These are phyloP conservation scores for Scleroderma bovista DNA, from an alignment of 768 basidiomycete species.

Conservation along the genomic window DNA sequence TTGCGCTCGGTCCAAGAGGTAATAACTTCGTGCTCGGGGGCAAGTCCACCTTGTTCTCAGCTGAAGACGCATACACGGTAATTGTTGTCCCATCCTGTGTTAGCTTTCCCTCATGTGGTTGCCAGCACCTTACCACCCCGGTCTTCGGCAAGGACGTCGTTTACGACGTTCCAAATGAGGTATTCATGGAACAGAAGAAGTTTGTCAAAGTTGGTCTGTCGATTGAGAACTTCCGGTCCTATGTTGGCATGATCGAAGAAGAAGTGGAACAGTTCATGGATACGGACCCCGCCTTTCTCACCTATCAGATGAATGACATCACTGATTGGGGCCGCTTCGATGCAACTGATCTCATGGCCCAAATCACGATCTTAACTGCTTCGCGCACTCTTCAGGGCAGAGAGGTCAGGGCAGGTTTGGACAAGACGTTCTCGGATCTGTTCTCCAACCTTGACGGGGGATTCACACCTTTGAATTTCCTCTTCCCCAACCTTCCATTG, in stretches of 20 bases:
- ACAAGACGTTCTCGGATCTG: constrained; percentile 79
- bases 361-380: constrained; percentile 94
- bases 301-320: constrained; percentile 57
- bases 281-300: constrained; percentile 56
- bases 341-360: constrained; percentile 63
- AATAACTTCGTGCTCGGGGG: constrained; percentile 95
- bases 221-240: constrained; percentile 83
- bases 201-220: constrained; percentile 96
- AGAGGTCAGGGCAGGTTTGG: constrained; percentile 75
- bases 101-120: background rate
- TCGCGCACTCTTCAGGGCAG: constrained; percentile 89
- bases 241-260: constrained; percentile 74
- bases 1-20: constrained; percentile 84
- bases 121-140: constrained; percentile 84
- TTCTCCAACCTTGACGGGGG: constrained; percentile 92
- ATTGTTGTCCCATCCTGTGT: background rate
- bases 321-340: constrained; percentile 81
- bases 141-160: constrained; percentile 98
- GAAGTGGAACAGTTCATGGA: constrained; percentile 69
- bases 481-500: constrained; percentile 91
- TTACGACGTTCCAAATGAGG: constrained; percentile 93
- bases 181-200: constrained; percentile 98
- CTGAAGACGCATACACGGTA: constrained; percentile 96
- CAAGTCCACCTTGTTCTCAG: constrained; percentile 85
- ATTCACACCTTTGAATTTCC: constrained; percentile 92